phyloP scores from a whole-genome alignment of 345 rosid genomes.

The Hevea brasiliensis region DNA sequence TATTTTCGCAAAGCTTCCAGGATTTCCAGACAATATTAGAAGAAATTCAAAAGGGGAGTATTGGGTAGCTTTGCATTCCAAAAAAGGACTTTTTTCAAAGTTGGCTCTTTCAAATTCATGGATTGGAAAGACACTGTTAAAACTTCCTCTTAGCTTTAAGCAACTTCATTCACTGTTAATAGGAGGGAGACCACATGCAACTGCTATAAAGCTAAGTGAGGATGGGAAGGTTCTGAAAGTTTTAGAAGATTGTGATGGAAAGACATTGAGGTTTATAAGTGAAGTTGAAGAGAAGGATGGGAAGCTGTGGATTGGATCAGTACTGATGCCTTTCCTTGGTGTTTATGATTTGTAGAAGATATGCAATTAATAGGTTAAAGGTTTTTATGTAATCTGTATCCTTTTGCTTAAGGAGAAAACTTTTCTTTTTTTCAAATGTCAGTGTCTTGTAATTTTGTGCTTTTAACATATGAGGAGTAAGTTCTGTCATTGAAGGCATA shows the following conservation, averaged over 20 bases:
- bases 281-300: slow-evolving; percentile 35
- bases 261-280: slow-evolving; percentile 22
- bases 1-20: slow-evolving; percentile 24
- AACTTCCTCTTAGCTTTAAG: slow-evolving; percentile 19
- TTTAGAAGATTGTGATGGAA: slow-evolving; percentile 24
- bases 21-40: slow-evolving; percentile 25
- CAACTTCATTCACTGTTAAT: slow-evolving; percentile 52
- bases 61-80: slow-evolving; percentile 52
- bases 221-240: slow-evolving; percentile 21
- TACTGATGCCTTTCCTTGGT: slow-evolving; percentile 54
- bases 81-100: slow-evolving; percentile 46
- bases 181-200: slow-evolving; percentile 63
- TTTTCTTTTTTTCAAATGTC: background rate
- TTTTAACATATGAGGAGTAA: too few relatives aligned
- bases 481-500: too few relatives aligned
- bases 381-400: background rate
- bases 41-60: slow-evolving; percentile 27
- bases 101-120: slow-evolving; percentile 39
- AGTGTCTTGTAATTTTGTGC: too few relatives aligned
- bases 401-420: too few relatives aligned
- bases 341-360: slow-evolving; percentile 38
- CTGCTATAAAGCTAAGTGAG: slow-evolving; percentile 29
- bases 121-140: slow-evolving; percentile 34
- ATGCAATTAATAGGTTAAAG: background rate
- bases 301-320: slow-evolving; percentile 26